A percentile compares a stretch with the other conserved stretches of the same genome.
Conservation (phyloP, 139 green algal genomes). For the Pleodorina starrii region DNA sequence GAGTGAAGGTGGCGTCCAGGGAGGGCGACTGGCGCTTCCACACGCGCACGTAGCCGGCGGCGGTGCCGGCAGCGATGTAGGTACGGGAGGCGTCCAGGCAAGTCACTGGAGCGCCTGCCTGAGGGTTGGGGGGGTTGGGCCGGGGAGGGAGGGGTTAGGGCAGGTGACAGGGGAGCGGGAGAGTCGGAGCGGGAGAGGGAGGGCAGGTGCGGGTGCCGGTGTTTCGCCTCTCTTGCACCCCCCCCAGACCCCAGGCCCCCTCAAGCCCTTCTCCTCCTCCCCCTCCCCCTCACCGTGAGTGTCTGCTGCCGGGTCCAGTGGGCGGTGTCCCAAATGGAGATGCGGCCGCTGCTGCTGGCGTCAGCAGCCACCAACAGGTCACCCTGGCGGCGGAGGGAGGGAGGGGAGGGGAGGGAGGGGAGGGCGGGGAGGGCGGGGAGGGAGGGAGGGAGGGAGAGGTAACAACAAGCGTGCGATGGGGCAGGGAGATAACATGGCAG, state of each 20-base stretch:
- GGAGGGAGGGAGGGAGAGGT: too few species aligned
- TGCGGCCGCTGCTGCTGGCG: constrained; percentile 41
- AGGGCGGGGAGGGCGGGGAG: too few species aligned
- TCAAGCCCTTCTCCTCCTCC: too few species aligned
- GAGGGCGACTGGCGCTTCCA: constrained; percentile 43
- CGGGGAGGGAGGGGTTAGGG: neutral
- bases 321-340: constrained; percentile 44
- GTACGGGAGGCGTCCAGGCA: constrained; percentile 25
- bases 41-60: constrained; percentile 39
- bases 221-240: too few species aligned
- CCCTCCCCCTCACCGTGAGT: constrained; percentile 3
- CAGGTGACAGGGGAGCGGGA: neutral
- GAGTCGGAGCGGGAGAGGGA: neutral
- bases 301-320: constrained; percentile 35
- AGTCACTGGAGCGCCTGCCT: constrained; percentile 17
- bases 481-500: too few species aligned
- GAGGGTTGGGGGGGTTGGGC: neutral
- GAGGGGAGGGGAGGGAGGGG: too few species aligned
- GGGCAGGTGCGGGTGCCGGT: neutral
- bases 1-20: constrained; percentile 20
- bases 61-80: constrained; percentile 45
- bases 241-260: too few species aligned
- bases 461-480: too few species aligned
- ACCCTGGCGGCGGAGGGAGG: constrained; percentile 16
- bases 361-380: constrained; percentile 43